These are phyloP conservation scores for Geosmithia morbida DNA, from an alignment of 2,329 filamentous ascomycete species.

Conservation along the genomic window DNA sequence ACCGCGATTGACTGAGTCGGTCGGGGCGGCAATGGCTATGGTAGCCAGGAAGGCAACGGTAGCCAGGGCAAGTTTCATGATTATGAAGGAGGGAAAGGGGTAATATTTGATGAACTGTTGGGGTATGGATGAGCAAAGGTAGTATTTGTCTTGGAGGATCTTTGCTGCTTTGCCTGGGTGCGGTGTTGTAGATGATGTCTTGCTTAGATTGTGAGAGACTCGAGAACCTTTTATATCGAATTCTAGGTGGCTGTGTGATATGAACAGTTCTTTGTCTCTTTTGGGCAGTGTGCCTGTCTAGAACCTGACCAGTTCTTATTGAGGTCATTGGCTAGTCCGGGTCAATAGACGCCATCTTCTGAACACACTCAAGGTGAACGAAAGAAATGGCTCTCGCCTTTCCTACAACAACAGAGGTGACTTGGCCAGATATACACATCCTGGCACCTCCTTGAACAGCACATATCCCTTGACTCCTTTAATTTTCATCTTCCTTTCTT, in stretches of 20 bases:
- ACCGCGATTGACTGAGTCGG: not conserved
- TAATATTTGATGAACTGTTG: not conserved
- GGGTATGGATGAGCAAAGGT: too few species aligned
- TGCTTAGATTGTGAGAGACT: not conserved
- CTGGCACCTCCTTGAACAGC: not conserved
- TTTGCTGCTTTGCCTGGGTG: not conserved
- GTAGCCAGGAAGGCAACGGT: conserved; percentile 3
- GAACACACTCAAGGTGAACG: not conserved
- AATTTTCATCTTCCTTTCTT: not conserved
- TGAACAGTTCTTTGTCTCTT: not conserved
- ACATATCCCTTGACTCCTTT: not conserved
- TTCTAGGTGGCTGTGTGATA: not conserved
- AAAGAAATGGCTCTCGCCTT: too few species aligned
- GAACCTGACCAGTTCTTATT: not conserved
- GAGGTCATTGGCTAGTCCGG: not conserved
- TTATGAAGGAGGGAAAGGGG: not conserved
- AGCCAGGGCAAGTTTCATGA: conserved; percentile 4
- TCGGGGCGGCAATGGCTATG: conserved; percentile 3
- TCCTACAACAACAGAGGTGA: too few species aligned
- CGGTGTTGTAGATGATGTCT: not conserved
- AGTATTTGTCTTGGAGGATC: too few species aligned
- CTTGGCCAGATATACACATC: too few species aligned
- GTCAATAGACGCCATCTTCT: not conserved
- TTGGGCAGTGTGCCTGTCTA: not conserved
- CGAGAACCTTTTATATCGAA: too few species aligned